These are phyloP conservation scores for Luzula sylvatica DNA, from an alignment of 176 grass and related monocot genomes.

Conservation along the genomic window DNA sequence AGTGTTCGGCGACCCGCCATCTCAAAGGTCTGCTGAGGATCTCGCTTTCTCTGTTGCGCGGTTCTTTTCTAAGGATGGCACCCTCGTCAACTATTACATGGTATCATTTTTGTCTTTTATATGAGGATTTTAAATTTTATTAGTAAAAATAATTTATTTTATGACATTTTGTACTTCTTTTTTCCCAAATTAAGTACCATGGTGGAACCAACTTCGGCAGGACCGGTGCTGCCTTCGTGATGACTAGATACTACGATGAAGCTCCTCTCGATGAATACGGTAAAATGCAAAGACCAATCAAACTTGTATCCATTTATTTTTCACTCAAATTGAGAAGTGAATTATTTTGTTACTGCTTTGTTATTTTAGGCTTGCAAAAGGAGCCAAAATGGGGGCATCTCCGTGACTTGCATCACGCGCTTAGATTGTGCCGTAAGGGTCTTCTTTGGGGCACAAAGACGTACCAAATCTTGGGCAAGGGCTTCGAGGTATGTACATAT, in stretches of 20 bases:
- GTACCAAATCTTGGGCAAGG: constrained; percentile 21
- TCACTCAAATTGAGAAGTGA: not conserved
- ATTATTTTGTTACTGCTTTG: not conserved
- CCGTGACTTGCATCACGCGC: constrained; percentile 51
- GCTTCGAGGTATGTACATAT: constrained; percentile 31
- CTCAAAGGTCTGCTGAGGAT: constrained; percentile 66
- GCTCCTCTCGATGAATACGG: constrained; percentile 86
- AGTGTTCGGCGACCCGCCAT: constrained; percentile 74
- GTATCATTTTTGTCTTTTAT: constrained; percentile 20
- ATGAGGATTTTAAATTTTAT: constrained; percentile 1
- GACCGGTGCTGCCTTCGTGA: constrained; percentile 47
- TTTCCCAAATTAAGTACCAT: constrained; percentile 43
- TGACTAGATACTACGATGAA: constrained; percentile 85
- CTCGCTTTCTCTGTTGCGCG: constrained; percentile 65
- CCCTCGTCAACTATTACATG: constrained; percentile 91
- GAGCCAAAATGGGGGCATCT: constrained; percentile 87
- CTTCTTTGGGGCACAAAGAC: constrained; percentile 42
- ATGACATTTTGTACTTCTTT: constrained; percentile 4
- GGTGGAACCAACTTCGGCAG: constrained; percentile 91
- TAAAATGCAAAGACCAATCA: constrained; percentile 7
- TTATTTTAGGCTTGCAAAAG: constrained; percentile 46
- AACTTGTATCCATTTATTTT: not conserved
- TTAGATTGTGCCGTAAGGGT: constrained; percentile 49
- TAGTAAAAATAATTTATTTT: not conserved
- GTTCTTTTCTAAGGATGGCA: constrained; percentile 82